Conservation (phyloP, 2,329 filamentous ascomycete genomes). For the Fusarium metavorans region DNA sequence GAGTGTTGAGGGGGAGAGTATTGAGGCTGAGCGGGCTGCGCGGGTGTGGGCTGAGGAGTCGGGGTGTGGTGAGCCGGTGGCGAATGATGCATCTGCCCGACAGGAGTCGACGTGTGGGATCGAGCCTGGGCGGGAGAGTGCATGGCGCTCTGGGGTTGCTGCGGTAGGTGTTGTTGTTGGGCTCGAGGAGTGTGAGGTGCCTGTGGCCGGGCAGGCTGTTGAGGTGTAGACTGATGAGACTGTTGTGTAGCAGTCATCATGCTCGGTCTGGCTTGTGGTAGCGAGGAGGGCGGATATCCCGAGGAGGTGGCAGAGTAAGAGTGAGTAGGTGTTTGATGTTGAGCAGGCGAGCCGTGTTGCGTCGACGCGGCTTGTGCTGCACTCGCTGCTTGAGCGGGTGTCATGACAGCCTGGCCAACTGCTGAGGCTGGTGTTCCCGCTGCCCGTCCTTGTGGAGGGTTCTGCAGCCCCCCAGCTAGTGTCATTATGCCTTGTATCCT, state of each 20-base stretch:
- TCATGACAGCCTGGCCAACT: constrained; percentile 47
- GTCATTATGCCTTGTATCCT: constrained; percentile 71
- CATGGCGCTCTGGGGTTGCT: constrained; percentile 33
- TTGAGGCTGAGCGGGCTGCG: constrained; percentile 22
- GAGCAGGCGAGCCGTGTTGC: constrained; percentile 30
- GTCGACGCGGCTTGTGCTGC: constrained; percentile 45
- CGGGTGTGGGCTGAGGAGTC: constrained; percentile 32
- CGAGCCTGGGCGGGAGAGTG: constrained; percentile 41
- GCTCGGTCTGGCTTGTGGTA: constrained; percentile 43
- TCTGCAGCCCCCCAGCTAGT: constrained; percentile 65
- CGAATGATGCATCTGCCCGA: constrained; percentile 42
- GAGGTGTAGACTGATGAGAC: constrained; percentile 44
- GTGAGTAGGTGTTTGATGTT: constrained; percentile 31
- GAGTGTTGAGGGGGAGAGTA: constrained; percentile 30
- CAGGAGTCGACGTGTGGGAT: constrained; percentile 44
- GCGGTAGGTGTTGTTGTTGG: constrained; percentile 33
- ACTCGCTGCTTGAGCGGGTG: constrained; percentile 49
- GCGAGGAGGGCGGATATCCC: constrained; percentile 43
- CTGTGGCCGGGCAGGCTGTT: constrained; percentile 42
- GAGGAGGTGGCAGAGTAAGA: constrained; percentile 34
- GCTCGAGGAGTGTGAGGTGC: constrained; percentile 45
- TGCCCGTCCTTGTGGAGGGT: constrained; percentile 48
- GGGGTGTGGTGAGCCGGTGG: constrained; percentile 41
- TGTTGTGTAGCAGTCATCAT: constrained; percentile 48
- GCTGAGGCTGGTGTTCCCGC: constrained; percentile 41